phyloP scores from a whole-genome alignment of 1,284 basidiomycete species.

The Mycena sp. region DNA sequence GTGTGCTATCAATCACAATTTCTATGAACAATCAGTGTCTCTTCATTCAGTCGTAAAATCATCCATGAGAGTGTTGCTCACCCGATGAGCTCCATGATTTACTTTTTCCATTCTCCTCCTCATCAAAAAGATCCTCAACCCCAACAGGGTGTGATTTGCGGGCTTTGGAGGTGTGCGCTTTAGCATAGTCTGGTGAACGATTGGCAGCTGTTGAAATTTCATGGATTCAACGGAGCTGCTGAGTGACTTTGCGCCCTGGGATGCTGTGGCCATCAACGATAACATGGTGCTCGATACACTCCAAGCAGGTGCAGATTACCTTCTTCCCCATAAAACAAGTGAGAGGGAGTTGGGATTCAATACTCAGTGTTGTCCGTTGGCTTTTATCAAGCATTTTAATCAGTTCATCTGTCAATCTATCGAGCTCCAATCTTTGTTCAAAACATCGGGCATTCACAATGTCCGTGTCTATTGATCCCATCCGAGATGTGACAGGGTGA shows the following conservation, averaged over 20 bases:
- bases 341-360: neutral
- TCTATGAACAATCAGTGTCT: neutral
- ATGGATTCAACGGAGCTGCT: conserved; percentile 1
- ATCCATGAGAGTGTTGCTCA: neutral
- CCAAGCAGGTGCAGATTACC: neutral
- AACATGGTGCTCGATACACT: neutral
- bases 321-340: neutral
- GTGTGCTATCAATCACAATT: neutral
- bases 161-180: neutral
- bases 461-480: too few species aligned
- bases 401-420: too few species aligned
- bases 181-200: neutral
- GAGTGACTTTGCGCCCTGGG: neutral
- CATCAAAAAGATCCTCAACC: neutral
- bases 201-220: neutral
- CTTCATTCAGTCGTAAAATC: neutral
- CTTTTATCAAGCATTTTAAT: too few species aligned
- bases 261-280: neutral
- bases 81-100: neutral
- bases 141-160: too few species aligned
- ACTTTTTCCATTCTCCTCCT: neutral
- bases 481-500: too few species aligned
- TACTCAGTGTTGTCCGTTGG: neutral
- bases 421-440: too few species aligned
- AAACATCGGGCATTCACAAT: too few species aligned